Evolutionary conservation across 495 filamentous ascomycete species (phyloP).

Genomic region (Aspergillus ostianus): DNA sequence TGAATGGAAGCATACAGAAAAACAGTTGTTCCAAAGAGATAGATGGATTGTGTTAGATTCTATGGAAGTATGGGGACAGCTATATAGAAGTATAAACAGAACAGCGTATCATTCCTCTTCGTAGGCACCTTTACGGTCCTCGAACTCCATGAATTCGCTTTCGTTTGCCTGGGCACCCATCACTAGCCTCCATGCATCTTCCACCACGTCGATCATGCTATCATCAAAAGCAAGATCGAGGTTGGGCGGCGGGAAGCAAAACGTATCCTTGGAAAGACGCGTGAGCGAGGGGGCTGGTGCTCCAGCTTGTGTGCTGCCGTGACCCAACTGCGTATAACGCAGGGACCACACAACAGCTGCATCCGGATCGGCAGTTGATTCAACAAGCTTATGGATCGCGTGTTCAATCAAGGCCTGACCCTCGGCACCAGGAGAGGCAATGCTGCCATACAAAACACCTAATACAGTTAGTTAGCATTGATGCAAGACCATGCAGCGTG

Average conservation of each 20-base stretch:
- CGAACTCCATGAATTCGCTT: constrained; percentile 62
- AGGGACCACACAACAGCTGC: constrained; percentile 58
- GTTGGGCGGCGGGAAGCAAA: constrained; percentile 51
- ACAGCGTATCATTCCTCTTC: constrained; percentile 26
- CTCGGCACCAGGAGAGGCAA: constrained; percentile 35
- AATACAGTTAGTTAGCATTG: constrained; percentile 45
- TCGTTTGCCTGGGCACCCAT: constrained; percentile 48
- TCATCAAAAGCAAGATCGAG: constrained; percentile 72
- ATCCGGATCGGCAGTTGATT: constrained; percentile 28
- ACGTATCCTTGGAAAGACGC: constrained; percentile 26
- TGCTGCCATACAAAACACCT: constrained; percentile 73
- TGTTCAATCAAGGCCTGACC: constrained; percentile 44
- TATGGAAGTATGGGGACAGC: too few relatives aligned
- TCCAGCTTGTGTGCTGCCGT: constrained; percentile 17
- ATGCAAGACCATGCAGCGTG: constrained; percentile 15
- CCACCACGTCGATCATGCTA: constrained; percentile 55
- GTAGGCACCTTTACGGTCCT: constrained; percentile 39
- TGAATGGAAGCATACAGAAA: too few relatives aligned
- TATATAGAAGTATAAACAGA: too few relatives aligned
- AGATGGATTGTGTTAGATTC: neutral
- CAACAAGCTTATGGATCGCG: constrained; percentile 56
- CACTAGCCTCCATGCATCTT: constrained; percentile 61
- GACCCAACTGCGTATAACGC: constrained; percentile 56
- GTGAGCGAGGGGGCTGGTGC: constrained; percentile 21
- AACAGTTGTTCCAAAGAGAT: neutral